Conservation (phyloP, 2,329 filamentous ascomycete genomes). For the Fusarium secorum region DNA sequence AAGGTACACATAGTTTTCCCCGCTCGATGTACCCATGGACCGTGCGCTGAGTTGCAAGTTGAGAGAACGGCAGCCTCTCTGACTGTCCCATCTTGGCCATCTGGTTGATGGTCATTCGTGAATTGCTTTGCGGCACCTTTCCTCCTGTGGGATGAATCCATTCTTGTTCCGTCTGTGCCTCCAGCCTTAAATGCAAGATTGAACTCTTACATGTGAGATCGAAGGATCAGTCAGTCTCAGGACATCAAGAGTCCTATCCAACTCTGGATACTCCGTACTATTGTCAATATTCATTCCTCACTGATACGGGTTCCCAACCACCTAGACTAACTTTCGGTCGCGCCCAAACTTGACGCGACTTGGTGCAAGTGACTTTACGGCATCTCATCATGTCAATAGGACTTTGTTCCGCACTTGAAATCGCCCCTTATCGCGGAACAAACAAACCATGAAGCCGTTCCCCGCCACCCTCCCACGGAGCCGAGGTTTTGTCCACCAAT, state of each 20-base stretch:
- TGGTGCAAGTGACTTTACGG: conserved; percentile 30
- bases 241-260: background rate
- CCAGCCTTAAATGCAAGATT: conserved; percentile 43
- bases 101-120: conserved; percentile 40
- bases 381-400: conserved; percentile 38
- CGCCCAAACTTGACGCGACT: conserved; percentile 27
- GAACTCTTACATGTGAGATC: conserved; percentile 36
- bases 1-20: conserved; percentile 30
- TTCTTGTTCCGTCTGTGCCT: conserved; percentile 38
- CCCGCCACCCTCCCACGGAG: conserved; percentile 43
- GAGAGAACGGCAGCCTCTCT: conserved; percentile 16
- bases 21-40: conserved; percentile 32
- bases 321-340: conserved; percentile 13
- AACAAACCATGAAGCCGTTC: conserved; percentile 39
- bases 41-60: conserved; percentile 32
- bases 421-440: conserved; percentile 41
- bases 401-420: conserved; percentile 36
- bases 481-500: conserved; percentile 40
- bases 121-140: conserved; percentile 37
- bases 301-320: conserved; percentile 4
- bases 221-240: background rate
- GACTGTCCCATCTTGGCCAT: conserved; percentile 41
- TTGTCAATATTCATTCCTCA: background rate
- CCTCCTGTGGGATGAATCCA: conserved; percentile 41
- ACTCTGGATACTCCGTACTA: background rate